Conservation (phyloP, 192 early-diverging fungal genomes). For the Borealophlyctis nickersoniae region DNA sequence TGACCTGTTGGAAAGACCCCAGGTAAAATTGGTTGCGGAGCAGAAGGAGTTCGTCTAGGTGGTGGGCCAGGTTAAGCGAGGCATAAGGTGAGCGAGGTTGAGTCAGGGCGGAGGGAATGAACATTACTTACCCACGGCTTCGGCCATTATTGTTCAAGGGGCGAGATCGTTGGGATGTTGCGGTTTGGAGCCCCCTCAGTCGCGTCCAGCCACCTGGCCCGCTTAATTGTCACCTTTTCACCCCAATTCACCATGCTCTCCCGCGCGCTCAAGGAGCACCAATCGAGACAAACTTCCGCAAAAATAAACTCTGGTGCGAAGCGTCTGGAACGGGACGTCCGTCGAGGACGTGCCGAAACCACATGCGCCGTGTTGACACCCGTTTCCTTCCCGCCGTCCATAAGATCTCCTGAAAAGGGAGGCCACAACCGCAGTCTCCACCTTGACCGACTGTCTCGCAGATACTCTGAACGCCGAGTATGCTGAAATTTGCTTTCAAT, state of each 20-base stretch:
- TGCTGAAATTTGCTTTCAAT: background rate
- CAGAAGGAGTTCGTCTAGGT: constrained; percentile 36
- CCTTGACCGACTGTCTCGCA: constrained; percentile 57
- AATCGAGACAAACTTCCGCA: too few species aligned
- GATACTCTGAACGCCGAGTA: constrained; percentile 49
- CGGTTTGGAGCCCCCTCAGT: too few species aligned
- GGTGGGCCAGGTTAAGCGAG: background rate
- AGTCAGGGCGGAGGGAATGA: too few species aligned
- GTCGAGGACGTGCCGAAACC: too few species aligned
- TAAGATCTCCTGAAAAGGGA: constrained; percentile 61
- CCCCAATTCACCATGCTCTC: constrained; percentile 24
- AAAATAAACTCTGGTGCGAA: too few species aligned
- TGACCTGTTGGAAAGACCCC: constrained; percentile 69
- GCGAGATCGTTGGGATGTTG: too few species aligned
- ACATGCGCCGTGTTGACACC: too few species aligned
- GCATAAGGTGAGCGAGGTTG: constrained; percentile 1
- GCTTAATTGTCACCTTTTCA: too few species aligned
- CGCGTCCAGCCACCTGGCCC: too few species aligned
- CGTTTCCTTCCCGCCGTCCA: background rate
- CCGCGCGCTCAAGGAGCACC: constrained; percentile 50
- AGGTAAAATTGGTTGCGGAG: constrained; percentile 51
- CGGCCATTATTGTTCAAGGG: constrained; percentile 7
- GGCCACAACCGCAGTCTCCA: constrained; percentile 42
- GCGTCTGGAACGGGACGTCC: too few species aligned
- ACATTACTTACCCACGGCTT: constrained; percentile 4